These are phyloP conservation scores for Proliferodiscus dingleyae DNA, from an alignment of 2,329 filamentous ascomycete genomes.

Conservation along the genomic window DNA sequence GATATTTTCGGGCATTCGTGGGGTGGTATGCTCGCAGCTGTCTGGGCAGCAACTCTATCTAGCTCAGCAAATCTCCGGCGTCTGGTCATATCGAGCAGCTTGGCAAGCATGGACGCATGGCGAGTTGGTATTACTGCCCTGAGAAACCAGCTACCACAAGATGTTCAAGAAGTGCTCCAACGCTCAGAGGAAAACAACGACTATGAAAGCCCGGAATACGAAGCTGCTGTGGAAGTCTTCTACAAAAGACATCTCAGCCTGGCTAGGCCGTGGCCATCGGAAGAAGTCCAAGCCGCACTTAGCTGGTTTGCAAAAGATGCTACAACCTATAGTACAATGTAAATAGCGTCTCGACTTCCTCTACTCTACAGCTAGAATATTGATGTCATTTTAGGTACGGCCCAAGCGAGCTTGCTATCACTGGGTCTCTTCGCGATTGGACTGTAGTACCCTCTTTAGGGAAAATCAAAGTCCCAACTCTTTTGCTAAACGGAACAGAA, in stretches of 20 bases:
- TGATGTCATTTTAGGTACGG: too few species aligned
- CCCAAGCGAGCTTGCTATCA: slow-evolving; percentile 35
- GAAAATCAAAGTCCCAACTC: slow-evolving; percentile 35
- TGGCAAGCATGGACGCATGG: slow-evolving; percentile 27
- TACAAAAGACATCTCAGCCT: slow-evolving; percentile 18
- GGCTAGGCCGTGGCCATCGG: slow-evolving; percentile 12
- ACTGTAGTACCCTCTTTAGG: slow-evolving; percentile 31
- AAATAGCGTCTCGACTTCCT: slow-evolving; percentile 1
- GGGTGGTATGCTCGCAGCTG: slow-evolving; percentile 46
- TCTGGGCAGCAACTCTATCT: slow-evolving; percentile 38
- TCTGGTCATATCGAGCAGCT: slow-evolving; percentile 33
- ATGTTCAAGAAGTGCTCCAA: slow-evolving; percentile 19
- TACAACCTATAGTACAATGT: slow-evolving; percentile 29
- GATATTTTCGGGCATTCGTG: slow-evolving; percentile 47
- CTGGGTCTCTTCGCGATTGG: slow-evolving; percentile 38
- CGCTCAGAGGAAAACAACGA: slow-evolving; percentile 18
- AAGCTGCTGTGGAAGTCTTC: slow-evolving; percentile 16
- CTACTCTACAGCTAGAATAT: too few species aligned
- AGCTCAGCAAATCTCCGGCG: slow-evolving; percentile 35
- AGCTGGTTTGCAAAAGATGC: slow-evolving; percentile 14
- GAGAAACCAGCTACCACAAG: slow-evolving; percentile 19
- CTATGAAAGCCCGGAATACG: slow-evolving; percentile 16
- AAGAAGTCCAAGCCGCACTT: slow-evolving; percentile 12
- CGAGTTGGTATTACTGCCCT: slow-evolving; percentile 21
- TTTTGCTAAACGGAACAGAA: slow-evolving; percentile 40